Base-by-base conservation (phyloP, 2,329 filamentous ascomycete genomes). In the Byssothecium circinans region DNA sequence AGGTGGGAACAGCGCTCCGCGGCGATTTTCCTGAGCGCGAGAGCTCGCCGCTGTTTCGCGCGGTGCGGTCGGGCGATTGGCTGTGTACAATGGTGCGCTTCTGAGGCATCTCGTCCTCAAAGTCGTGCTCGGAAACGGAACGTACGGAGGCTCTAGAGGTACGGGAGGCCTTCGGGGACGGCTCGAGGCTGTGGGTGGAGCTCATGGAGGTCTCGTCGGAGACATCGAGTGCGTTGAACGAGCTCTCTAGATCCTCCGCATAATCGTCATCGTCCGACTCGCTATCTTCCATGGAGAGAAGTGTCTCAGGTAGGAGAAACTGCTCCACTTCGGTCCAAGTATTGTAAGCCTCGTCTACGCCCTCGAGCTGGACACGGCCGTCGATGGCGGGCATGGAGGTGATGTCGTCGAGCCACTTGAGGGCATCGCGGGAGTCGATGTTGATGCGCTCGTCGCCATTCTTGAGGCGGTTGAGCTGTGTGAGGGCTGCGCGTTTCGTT, bases 301-400 rank as follows among this genome's bases (percentile, higher is more conserved):
- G 64, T 2, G 75, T 76, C 56, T 75, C 69, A 8, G 76, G 76
- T 15, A 78, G 71, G 39, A 75, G 61, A 41, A 74, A 77, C 30
- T 69, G 67, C 65, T 78, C 76, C n/a, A 78, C 77, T 52, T 78
- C 71, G 12, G 66, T 68, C 77, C 77, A 79, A n/a, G 69, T 72
- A 30, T 67, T 58, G 52, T 72, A 79, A 32, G 67, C 68, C 55
- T 79, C 75, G 32, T 76, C 75, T 34, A 67, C 73, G 39, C 75
- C 77, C 54, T 79, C 75, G 40, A 79, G 65, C 40, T 74, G 69
- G 43, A 78, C 74, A 19, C 61, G 60, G 48, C 61, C 58, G 34
- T 62, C 60, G 45, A 68, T 64, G 36, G 72, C 58, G 32, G 75
- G 70, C 33, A 69, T 67, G 29, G 73, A 75, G n/a, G 76, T 79